phyloP scores from a whole-genome alignment of 257 asterid genomes.

The Ligustrum vulgare region DNA sequence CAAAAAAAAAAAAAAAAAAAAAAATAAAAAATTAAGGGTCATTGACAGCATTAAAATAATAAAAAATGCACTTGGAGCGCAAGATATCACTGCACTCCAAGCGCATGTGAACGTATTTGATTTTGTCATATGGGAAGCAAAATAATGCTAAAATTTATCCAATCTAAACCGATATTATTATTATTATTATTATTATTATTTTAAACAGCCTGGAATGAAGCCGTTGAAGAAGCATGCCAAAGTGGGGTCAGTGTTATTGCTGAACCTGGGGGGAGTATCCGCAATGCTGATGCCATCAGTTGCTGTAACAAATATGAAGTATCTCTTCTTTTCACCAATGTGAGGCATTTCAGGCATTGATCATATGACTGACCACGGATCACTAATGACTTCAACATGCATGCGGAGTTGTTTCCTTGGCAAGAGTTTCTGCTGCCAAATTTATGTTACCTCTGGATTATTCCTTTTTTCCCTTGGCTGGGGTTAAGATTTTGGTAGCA shows the following conservation, averaged over 20 bases:
- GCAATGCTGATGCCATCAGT: conserved; percentile 79
- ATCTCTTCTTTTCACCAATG: conserved; percentile 68
- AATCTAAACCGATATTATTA: conserved; percentile 4
- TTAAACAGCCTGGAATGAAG: conserved; percentile 84
- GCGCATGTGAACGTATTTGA: too few relatives aligned
- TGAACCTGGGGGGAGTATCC: conserved; percentile 92
- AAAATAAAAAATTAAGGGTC: too few relatives aligned
- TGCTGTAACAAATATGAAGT: conserved; percentile 89
- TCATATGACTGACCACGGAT: background rate
- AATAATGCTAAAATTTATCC: background rate
- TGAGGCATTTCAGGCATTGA: conserved; percentile 95
- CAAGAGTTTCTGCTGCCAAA: background rate
- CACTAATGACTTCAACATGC: background rate
- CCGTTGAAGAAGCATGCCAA: conserved; percentile 95
- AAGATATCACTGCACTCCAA: too few relatives aligned
- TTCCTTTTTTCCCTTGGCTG: too few relatives aligned
- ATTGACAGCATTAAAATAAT: too few relatives aligned
- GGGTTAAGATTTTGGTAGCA: background rate
- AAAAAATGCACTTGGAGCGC: too few relatives aligned
- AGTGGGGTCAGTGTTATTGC: conserved; percentile 74
- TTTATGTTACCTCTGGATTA: too few relatives aligned
- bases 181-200: conserved; percentile 14
- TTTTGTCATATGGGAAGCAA: background rate
- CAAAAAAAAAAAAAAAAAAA: too few relatives aligned
- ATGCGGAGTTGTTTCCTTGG: background rate